Percentiles rank a stretch among this genome's conserved stretches.
phyloP scores from a whole-genome alignment of 176 grass and related monocot genomes.

The Oryza punctata region DNA sequence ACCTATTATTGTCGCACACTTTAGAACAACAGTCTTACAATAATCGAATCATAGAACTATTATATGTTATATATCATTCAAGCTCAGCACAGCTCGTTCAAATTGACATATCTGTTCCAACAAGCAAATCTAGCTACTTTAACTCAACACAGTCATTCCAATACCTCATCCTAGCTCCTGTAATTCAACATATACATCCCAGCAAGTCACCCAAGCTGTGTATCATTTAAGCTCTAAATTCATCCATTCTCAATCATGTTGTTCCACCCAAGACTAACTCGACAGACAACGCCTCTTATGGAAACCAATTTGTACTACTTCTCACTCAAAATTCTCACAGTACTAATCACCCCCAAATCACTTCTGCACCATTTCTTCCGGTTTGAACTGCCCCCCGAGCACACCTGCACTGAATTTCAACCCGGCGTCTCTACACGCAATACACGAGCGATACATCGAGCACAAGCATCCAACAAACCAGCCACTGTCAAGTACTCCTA shows the following conservation, averaged over 20 bases:
- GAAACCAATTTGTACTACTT: neutral
- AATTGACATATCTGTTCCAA: neutral
- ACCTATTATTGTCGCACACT: neutral
- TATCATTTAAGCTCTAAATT: slow-evolving; percentile 13
- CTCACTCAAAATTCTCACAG: neutral
- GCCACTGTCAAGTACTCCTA: neutral
- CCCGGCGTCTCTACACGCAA: neutral
- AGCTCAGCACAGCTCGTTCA: slow-evolving; percentile 2
- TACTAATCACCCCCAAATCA: neutral
- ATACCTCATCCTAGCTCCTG: neutral
- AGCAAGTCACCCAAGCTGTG: neutral
- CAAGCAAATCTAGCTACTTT: slow-evolving; percentile 10
- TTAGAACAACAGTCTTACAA: neutral
- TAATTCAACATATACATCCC: neutral
- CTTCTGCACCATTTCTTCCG: neutral
- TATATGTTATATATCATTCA: neutral
- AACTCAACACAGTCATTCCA: neutral
- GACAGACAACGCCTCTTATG: neutral
- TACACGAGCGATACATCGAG: neutral
- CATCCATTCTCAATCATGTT: neutral
- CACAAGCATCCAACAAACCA: slow-evolving; percentile 7
- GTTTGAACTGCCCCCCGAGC: neutral
- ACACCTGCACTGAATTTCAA: slow-evolving; percentile 12
- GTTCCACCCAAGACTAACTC: neutral
- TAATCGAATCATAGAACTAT: neutral